Base-by-base conservation (phyloP, 1,284 basidiomycete species). In the Mycosarcoma mackinlayi region DNA sequence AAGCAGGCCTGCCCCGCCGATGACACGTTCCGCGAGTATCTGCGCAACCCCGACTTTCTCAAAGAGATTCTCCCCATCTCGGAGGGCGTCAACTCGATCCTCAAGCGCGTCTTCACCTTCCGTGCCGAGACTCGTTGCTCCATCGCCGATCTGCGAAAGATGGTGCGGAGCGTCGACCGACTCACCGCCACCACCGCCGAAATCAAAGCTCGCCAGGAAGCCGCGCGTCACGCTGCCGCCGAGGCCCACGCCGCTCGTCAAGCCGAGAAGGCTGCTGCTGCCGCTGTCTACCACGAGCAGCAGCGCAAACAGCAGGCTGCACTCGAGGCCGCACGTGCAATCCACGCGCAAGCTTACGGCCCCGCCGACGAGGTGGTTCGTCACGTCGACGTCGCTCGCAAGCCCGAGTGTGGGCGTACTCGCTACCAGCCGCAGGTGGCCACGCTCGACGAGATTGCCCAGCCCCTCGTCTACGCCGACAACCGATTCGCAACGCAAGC, bases 1-100 rank as follows among this genome's bases (percentile, higher is more conserved):
- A 87, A 88, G 66, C 86, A 87, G 73, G 93, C 94, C 4, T 88
- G 86, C 42, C 84, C 86, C 6, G 84, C 86, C 42, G 93, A 96
- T 83, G 87, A 88, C 51, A 89, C 88, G 37, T 95, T 91, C 85
- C 65, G 73, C 53, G 76, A 79, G 54, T 83, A 80, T 42, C 60
- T 79, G 28, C 71, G 70, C 46, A 73, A 79, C 48, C 77, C 77
- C 8, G 73, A 80, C 44, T 79, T 79, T 46, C 64, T 83, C 48
- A 65, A 66, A 46, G 75, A 77, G 58, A 81, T 83, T 38, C 71
- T 83, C 6, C 81, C 81, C 37, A 74, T 83, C 56, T 80, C 78
- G 18, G 65, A 78, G n/a, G 77, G 73, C 40, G 63, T 73, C 45
- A 81, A 83, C 60, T 56, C 69, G 13, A 63, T 82, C 41, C 74